phyloP scores from a whole-genome alignment of 495 filamentous ascomycete genomes.

The Talaromyces adpressus region DNA sequence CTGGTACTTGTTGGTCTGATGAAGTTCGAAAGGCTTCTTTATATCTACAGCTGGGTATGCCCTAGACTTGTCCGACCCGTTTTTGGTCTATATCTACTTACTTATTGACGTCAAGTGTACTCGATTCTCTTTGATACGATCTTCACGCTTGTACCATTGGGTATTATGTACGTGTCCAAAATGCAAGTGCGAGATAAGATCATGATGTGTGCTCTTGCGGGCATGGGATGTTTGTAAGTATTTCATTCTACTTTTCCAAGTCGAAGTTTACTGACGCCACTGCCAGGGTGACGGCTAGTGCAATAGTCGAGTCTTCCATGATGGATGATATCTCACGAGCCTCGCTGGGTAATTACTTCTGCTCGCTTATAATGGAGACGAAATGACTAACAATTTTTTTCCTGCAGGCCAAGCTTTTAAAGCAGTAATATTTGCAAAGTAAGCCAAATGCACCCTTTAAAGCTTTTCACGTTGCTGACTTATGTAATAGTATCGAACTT shows the following conservation, averaged over 20 bases:
- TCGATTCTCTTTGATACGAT: neutral
- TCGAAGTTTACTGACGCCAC: neutral
- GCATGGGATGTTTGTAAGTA: neutral
- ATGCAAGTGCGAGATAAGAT: neutral
- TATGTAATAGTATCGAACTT: neutral
- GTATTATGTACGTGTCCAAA: neutral
- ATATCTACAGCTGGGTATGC: constrained; percentile 1
- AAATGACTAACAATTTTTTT: neutral
- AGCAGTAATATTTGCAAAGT: neutral
- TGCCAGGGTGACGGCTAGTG: neutral
- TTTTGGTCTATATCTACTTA: neutral
- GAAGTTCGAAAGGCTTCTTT: neutral
- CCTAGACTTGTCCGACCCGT: neutral
- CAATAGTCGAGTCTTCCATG: neutral
- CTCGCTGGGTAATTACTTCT: neutral
- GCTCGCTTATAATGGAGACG: neutral
- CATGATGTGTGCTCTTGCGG: neutral
- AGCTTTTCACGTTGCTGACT: neutral
- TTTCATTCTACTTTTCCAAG: neutral
- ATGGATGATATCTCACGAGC: neutral
- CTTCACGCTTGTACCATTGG: neutral
- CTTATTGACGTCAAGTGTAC: neutral
- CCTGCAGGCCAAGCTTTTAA: neutral
- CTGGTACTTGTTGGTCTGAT: neutral
- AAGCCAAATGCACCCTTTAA: neutral